A percentile compares a stretch with the other conserved stretches of the same genome.
These are phyloP conservation scores for Fraxinus angustifolia DNA, from an alignment of 305 asterid genomes.

Conservation along the genomic window DNA sequence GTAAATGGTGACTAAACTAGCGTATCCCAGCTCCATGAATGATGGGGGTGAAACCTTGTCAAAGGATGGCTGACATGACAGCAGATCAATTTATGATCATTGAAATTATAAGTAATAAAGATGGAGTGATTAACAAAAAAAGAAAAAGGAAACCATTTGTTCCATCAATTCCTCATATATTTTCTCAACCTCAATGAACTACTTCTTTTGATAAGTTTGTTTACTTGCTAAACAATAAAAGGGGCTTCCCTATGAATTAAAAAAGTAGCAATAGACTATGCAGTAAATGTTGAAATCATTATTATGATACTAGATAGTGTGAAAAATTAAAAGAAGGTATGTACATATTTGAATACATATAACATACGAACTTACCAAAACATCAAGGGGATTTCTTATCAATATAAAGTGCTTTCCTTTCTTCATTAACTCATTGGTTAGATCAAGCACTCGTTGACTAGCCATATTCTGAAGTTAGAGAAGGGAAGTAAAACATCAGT, in stretches of 20 bases:
- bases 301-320: conserved; percentile 3
- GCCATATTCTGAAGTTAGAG: conserved; percentile 71
- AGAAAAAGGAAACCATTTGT: not conserved
- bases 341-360: not conserved
- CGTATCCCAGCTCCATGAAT: conserved; percentile 62
- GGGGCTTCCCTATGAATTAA: not conserved
- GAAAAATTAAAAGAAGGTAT: not conserved
- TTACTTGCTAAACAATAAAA: not conserved
- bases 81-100: conserved; percentile 26
- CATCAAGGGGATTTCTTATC: conserved; percentile 77
- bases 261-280: not conserved
- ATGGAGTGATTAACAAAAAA: conserved; percentile 1
- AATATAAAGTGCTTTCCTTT: conserved; percentile 62
- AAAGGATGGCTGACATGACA: conserved; percentile 64
- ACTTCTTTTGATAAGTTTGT: not conserved
- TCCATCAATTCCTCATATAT: conserved; percentile 12
- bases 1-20: conserved; percentile 55
- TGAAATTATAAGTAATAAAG: conserved; percentile 14
- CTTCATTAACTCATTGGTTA: conserved; percentile 58
- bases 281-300: conserved; percentile 1
- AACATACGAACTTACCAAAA: conserved; percentile 46
- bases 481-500: conserved; percentile 18
- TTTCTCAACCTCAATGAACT: not conserved
- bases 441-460: conserved; percentile 68
- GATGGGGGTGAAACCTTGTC: conserved; percentile 66